A percentile compares a stretch with the other conserved stretches of the same genome.
phyloP scores from a whole-genome alignment of 2,329 filamentous ascomycete species.

The Epichloe aotearoae region DNA sequence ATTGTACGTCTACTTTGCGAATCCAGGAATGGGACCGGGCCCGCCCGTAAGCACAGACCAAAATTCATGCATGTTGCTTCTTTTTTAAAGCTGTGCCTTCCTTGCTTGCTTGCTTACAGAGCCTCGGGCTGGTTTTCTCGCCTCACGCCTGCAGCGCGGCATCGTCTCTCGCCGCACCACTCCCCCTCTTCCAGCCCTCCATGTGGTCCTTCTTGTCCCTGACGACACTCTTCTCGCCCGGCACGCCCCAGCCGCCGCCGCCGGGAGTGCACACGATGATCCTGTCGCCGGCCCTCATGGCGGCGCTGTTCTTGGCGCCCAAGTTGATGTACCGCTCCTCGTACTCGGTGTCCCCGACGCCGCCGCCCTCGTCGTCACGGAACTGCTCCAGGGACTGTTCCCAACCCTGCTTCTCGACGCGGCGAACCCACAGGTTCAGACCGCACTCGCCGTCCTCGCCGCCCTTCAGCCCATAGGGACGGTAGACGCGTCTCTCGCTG shows the following conservation, averaged over 20 bases:
- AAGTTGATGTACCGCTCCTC: conserved; percentile 55
- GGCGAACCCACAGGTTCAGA: conserved; percentile 76
- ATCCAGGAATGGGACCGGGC: too few species aligned
- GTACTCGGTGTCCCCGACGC: conserved; percentile 28
- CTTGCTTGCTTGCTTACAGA: too few species aligned
- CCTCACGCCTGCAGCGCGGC: conserved; percentile 40
- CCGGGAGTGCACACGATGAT: conserved; percentile 70
- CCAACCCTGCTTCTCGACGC: conserved; percentile 45
- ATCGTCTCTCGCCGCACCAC: conserved; percentile 43
- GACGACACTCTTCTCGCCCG: conserved; percentile 42
- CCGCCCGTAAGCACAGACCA: too few species aligned
- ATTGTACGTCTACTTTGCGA: too few species aligned
- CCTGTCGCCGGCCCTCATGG: conserved; percentile 62
- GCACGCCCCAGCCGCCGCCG: conserved; percentile 61
- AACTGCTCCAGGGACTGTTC: conserved; percentile 29
- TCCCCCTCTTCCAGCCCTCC: conserved; percentile 41
- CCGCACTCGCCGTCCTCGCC: conserved; percentile 69
- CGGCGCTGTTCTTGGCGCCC: conserved; percentile 67
- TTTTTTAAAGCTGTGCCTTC: too few species aligned
- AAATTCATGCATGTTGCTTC: too few species aligned
- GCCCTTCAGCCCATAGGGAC: conserved; percentile 55
- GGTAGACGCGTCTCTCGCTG: conserved; percentile 63
- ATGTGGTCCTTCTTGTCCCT: conserved; percentile 40
- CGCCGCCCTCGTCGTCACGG: conserved; percentile 18
- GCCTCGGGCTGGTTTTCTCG: too few species aligned